phyloP scores from a whole-genome alignment of 768 basidiomycete genomes.

The Rhizopogon vulgaris region DNA sequence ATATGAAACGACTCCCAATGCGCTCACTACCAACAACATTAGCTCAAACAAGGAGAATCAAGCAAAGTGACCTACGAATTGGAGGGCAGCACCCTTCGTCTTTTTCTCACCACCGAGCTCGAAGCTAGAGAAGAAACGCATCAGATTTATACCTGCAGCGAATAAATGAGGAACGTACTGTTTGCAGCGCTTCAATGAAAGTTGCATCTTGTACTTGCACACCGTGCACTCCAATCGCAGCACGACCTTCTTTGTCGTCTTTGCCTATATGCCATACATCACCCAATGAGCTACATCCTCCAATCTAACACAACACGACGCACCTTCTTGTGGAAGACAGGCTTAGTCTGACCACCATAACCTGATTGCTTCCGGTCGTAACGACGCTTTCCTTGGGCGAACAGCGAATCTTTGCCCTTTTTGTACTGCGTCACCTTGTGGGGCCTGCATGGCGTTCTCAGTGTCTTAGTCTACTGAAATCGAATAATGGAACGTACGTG shows the following conservation, averaged over 20 bases:
- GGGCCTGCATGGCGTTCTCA: conserved; percentile 47
- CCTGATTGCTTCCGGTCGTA: conserved; percentile 99
- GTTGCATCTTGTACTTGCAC: conserved; percentile 98
- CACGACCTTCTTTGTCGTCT: conserved; percentile 99
- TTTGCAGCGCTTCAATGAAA: conserved; percentile 98
- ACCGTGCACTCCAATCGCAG: conserved; percentile 94
- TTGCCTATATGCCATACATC: conserved; percentile 50
- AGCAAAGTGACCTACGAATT: conserved; percentile 62
- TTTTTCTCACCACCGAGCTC: conserved; percentile 99
- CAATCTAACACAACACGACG: conserved; percentile 1
- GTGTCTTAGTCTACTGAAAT: not conserved
- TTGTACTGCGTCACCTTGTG: conserved; percentile 99
- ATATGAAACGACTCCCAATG: conserved; percentile 8
- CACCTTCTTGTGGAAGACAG: conserved; percentile 99
- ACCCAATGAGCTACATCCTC: not conserved
- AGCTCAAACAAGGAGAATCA: not conserved
- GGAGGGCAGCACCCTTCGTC: conserved; percentile 94
- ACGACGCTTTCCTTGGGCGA: conserved; percentile 99
- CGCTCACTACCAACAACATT: conserved; percentile 13
- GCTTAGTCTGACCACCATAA: conserved; percentile 99
- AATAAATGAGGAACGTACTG: conserved; percentile 55
- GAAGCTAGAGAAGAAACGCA: conserved; percentile 51
- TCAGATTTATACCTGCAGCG: not conserved
- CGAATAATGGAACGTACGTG: conserved; percentile 56
- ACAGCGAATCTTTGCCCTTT: conserved; percentile 98